Percentiles rank a stretch among this genome's conserved stretches.
Conservation (phyloP, 352 stramenopile genomes). For the Phytophthora pseudosyringae region DNA sequence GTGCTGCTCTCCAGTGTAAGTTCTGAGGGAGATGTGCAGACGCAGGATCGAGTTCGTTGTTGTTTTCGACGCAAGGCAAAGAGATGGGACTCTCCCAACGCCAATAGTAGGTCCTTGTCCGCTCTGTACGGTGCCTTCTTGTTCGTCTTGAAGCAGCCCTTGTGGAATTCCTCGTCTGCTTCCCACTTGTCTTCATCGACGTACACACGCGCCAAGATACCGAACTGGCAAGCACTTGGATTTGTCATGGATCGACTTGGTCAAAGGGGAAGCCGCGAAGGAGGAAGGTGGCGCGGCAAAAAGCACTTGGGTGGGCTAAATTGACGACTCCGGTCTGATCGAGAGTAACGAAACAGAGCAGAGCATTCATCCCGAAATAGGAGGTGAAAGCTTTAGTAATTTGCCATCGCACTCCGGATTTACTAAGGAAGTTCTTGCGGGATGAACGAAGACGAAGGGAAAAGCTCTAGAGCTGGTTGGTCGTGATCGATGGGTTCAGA, state of each 20-base stretch:
- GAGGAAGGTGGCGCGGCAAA: background rate
- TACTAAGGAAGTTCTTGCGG: no score
- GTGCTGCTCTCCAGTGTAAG: constrained; percentile 29
- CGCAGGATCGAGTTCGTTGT: constrained; percentile 21
- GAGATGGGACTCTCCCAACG: constrained; percentile 29
- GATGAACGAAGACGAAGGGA: no score
- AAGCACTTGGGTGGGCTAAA: background rate
- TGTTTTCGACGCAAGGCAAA: constrained; percentile 31
- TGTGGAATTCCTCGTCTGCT: constrained; percentile 25
- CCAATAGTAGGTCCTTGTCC: constrained; percentile 38
- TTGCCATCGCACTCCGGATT: no score
- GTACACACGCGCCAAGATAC: constrained; percentile 30
- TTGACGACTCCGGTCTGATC: background rate
- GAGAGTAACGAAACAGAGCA: background rate
- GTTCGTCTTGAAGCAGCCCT: constrained; percentile 35
- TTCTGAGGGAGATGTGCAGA: constrained; percentile 35
- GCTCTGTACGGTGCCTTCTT: constrained; percentile 27
- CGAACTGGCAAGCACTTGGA: constrained; percentile 27
- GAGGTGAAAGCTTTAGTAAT: background rate
- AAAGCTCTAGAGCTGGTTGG: no score
- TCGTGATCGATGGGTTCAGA: no score
- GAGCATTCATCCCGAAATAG: constrained; percentile 22
- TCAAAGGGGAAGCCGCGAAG: background rate
- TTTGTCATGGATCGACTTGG: constrained; percentile 8
- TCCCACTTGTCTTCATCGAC: constrained; percentile 31